Evolutionary conservation across 106 monocot genomes (phyloP).

Genomic region (Hemerocallis citrina): DNA sequence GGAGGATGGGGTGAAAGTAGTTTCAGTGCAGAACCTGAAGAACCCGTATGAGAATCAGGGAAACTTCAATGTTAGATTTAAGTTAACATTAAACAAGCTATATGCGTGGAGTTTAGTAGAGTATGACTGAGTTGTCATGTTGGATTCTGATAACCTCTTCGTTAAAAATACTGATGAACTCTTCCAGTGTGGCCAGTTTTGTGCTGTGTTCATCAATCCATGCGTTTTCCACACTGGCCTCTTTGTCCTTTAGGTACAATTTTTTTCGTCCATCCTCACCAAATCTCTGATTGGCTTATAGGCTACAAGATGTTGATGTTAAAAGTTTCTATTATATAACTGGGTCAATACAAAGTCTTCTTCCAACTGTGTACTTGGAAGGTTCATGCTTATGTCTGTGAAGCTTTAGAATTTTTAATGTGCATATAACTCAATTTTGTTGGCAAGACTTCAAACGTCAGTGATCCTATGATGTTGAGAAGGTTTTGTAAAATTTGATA

Average conservation of each 20-base stretch:
- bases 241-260: conserved; percentile 1
- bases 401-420: too few relatives aligned
- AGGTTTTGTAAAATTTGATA: too few relatives aligned
- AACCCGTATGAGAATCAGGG: conserved; percentile 76
- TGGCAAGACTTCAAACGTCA: too few relatives aligned
- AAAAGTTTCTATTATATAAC: too few relatives aligned
- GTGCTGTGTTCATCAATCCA: conserved; percentile 93
- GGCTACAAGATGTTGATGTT: too few relatives aligned
- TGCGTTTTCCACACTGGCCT: conserved; percentile 34
- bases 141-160: conserved; percentile 94
- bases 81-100: conserved; percentile 85
- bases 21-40: conserved; percentile 67
- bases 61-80: conserved; percentile 72
- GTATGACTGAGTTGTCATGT: conserved; percentile 93
- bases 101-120: conserved; percentile 90
- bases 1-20: conserved; percentile 75
- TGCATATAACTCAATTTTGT: too few relatives aligned
- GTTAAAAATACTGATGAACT: conserved; percentile 89
- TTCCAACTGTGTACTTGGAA: too few relatives aligned
- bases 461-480: too few relatives aligned
- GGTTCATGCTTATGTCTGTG: too few relatives aligned
- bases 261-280: too few relatives aligned
- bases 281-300: too few relatives aligned
- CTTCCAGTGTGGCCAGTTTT: conserved; percentile 94
- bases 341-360: too few relatives aligned